phyloP scores from a whole-genome alignment of 2,329 filamentous ascomycete species.

The Fusarium ambrosium region DNA sequence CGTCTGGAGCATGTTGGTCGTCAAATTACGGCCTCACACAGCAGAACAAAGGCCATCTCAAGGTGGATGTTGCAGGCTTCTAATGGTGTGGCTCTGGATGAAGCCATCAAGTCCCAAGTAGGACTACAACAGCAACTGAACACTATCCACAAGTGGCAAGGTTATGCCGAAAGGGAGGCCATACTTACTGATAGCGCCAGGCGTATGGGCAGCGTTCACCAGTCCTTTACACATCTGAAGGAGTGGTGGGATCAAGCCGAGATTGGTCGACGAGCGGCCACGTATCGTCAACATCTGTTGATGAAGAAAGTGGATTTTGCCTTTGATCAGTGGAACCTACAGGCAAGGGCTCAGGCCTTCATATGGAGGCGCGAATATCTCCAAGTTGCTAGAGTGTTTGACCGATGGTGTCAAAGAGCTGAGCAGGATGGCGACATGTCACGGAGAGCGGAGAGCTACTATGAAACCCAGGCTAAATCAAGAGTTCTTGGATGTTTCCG shows the following conservation, averaged over 20 bases:
- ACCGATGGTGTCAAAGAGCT: conserved; percentile 47
- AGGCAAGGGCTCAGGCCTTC: conserved; percentile 51
- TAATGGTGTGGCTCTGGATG: conserved; percentile 18
- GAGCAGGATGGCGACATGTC: conserved; percentile 38
- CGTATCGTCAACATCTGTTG: conserved; percentile 40
- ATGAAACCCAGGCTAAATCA: conserved; percentile 28
- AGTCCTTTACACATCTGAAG: conserved; percentile 44
- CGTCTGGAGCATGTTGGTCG: conserved; percentile 39
- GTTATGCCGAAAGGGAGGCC: conserved; percentile 18
- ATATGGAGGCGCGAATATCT: conserved; percentile 52
- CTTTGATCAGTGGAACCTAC: conserved; percentile 52
- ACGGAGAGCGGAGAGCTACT: conserved; percentile 34
- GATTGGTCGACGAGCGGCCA: conserved; percentile 40
- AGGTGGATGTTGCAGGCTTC: conserved; percentile 43
- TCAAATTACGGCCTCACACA: conserved; percentile 33
- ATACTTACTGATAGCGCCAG: conserved; percentile 19
- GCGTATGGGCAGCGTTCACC: conserved; percentile 37
- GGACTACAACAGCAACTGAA: conserved; percentile 24
- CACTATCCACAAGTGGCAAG: conserved; percentile 43
- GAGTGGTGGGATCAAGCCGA: conserved; percentile 52
- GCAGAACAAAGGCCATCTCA: conserved; percentile 32
- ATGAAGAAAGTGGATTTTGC: conserved; percentile 35
- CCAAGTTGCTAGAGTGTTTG: conserved; percentile 44
- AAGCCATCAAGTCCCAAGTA: conserved; percentile 38
- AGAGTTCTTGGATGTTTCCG: conserved; percentile 28